These are phyloP conservation scores for Citrus maxima DNA, from an alignment of 345 rosid species.

Conservation along the genomic window DNA sequence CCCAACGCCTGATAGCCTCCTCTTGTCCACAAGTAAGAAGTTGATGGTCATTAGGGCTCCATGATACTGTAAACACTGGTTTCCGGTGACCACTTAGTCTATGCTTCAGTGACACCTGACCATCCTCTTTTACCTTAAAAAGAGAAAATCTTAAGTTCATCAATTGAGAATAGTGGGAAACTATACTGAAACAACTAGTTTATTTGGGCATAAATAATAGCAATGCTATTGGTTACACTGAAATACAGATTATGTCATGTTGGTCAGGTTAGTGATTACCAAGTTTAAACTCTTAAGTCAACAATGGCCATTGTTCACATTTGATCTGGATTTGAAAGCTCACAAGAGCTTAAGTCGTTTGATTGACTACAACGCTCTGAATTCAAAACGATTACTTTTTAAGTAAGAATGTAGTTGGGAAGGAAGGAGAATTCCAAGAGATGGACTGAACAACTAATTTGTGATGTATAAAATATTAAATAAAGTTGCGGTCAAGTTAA, in stretches of 20 bases:
- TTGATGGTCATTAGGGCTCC: constrained; percentile 64
- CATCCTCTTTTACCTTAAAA: constrained; percentile 44
- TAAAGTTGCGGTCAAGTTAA: not conserved
- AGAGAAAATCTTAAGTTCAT: not conserved
- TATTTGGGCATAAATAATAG: not conserved
- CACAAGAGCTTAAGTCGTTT: not conserved
- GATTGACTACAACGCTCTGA: not conserved
- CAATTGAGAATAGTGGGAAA: not conserved
- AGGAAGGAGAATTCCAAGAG: not conserved
- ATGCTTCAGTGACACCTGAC: constrained; percentile 47
- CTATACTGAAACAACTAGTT: not conserved
- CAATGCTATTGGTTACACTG: not conserved
- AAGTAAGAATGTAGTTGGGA: too few relatives aligned
- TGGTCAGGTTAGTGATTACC: not conserved
- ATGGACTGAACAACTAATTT: not conserved
- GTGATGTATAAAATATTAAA: not conserved
- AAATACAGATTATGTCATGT: not conserved
- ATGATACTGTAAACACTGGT: constrained; percentile 50
- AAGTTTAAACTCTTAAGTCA: not conserved
- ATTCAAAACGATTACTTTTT: not conserved
- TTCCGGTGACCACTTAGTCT: constrained; percentile 49
- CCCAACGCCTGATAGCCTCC: constrained; percentile 63
- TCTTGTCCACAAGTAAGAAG: constrained; percentile 71
- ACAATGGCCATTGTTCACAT: not conserved
- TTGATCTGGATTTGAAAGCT: not conserved